These are phyloP conservation scores for Trichoderma atrobrunneum DNA, from an alignment of 2,329 filamentous ascomycete species.

Conservation along the genomic window DNA sequence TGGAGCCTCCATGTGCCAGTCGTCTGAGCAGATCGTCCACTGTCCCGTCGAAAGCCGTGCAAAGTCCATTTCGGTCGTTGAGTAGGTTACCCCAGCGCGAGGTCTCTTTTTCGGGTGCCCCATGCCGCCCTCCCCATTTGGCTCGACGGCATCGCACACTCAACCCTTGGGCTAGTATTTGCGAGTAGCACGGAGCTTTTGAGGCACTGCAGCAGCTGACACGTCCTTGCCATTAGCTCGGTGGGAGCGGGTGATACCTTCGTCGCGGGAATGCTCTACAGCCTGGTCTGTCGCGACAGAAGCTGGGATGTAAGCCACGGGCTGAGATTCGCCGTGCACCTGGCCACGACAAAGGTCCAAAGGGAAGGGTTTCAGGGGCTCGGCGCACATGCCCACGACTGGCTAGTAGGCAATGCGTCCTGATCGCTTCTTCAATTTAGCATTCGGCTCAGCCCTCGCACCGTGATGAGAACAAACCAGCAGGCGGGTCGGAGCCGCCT, in stretches of 20 bases:
- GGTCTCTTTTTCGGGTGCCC: not conserved
- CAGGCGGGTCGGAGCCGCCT: constrained; percentile 2
- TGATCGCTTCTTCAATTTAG: constrained; percentile 2
- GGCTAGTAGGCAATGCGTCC: constrained; percentile 14
- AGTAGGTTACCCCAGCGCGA: constrained; percentile 48
- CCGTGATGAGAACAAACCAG: not conserved
- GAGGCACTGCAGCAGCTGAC: constrained; percentile 16
- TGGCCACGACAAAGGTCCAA: constrained; percentile 67
- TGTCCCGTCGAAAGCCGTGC: constrained; percentile 42
- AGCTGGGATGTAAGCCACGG: constrained; percentile 50
- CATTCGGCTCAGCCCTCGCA: not conserved
- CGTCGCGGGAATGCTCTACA: constrained; percentile 67
- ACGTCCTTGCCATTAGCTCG: constrained; percentile 45
- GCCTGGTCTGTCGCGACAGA: constrained; percentile 47
- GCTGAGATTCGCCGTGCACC: constrained; percentile 59
- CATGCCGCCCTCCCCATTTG: not conserved
- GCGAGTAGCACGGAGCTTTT: constrained; percentile 16
- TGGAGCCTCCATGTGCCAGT: constrained; percentile 40
- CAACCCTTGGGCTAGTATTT: constrained; percentile 9
- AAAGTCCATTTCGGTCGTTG: constrained; percentile 49
- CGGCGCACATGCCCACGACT: constrained; percentile 25
- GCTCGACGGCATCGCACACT: not conserved
- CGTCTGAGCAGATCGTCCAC: constrained; percentile 29
- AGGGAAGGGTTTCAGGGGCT: constrained; percentile 63
- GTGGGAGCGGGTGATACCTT: constrained; percentile 76